These are phyloP conservation scores for Cladosporium sp. DNA, from an alignment of 2,329 filamentous ascomycete species.

Conservation along the genomic window DNA sequence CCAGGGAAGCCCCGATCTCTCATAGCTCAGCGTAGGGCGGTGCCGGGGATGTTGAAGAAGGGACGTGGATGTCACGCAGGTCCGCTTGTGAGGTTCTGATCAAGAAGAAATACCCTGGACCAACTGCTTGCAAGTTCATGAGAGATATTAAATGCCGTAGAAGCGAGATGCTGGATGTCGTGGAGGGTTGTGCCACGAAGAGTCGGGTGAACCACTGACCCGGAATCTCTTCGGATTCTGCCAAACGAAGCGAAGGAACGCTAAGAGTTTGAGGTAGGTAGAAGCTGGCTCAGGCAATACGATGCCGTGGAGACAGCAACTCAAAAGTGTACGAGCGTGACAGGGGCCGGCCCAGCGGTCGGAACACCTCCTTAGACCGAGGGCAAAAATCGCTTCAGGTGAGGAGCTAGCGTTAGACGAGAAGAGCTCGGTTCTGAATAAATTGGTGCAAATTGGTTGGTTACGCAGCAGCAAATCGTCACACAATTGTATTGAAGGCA, in stretches of 20 bases:
- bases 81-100: constrained; percentile 14
- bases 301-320: background rate
- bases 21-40: constrained; percentile 17
- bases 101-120: constrained; percentile 8
- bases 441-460: constrained; percentile 23
- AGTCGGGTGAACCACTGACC: constrained; percentile 3
- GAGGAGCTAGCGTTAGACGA: constrained; percentile 1
- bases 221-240: constrained; percentile 9
- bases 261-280: background rate
- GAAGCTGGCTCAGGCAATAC: background rate
- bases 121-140: constrained; percentile 14
- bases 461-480: constrained; percentile 25
- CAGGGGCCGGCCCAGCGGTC: background rate
- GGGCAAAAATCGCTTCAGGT: background rate
- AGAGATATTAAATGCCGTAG: background rate
- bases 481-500: constrained; percentile 25
- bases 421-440: constrained; percentile 19
- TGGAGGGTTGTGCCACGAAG: constrained; percentile 5
- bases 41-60: constrained; percentile 16
- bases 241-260: background rate
- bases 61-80: constrained; percentile 16
- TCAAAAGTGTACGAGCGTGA: background rate
- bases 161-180: background rate
- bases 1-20: constrained; percentile 12
- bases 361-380: background rate